These are phyloP conservation scores for Astraeus odoratus DNA, from an alignment of 768 basidiomycete genomes.

Conservation along the genomic window DNA sequence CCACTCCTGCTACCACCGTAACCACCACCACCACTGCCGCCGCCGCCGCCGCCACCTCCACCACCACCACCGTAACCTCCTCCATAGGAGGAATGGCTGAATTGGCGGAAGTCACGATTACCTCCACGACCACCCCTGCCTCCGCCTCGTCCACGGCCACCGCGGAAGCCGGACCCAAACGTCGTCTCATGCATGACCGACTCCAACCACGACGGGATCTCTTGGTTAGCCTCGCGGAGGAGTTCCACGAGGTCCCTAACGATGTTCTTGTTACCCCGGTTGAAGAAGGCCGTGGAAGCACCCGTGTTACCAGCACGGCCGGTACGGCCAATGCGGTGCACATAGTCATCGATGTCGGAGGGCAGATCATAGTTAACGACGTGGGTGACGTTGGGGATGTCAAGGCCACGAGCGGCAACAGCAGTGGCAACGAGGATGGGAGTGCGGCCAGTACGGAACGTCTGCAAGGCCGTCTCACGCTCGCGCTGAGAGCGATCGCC, in stretches of 20 bases:
- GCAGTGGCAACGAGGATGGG: slow-evolving; percentile 98
- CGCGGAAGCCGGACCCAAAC: slow-evolving; percentile 53
- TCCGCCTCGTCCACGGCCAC: slow-evolving; percentile 50
- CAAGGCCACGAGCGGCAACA: slow-evolving; percentile 96
- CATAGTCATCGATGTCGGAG: slow-evolving; percentile 97
- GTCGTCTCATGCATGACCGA: slow-evolving; percentile 76
- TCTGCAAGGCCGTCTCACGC: slow-evolving; percentile 91
- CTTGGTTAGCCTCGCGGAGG: slow-evolving; percentile 93
- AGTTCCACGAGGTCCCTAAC: slow-evolving; percentile 89
- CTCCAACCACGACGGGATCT: slow-evolving; percentile 88
- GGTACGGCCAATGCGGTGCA: slow-evolving; percentile 96
- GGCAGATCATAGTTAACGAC: slow-evolving; percentile 98
- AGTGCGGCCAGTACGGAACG: slow-evolving; percentile 91
- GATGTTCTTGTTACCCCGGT: slow-evolving; percentile 87
- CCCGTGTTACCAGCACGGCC: slow-evolving; percentile 99
- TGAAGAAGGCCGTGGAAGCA: slow-evolving; percentile 93
- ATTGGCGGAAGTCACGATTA: slow-evolving; percentile 29
- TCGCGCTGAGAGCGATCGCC: slow-evolving; percentile 97
- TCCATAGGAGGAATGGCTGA: slow-evolving; percentile 21
- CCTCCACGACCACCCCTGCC: slow-evolving; percentile 40
- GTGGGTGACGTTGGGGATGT: slow-evolving; percentile 98
- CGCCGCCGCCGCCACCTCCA: slow-evolving; percentile 35
- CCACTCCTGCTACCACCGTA: slow-evolving; percentile 29
- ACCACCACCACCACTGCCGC: slow-evolving; percentile 35
- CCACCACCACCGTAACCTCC: slow-evolving; percentile 30